Percentiles rank a stretch among this genome's conserved stretches.
Evolutionary conservation across 1,139 yeast species (phyloP).

Genomic region (Yamadazyma sp.): DNA sequence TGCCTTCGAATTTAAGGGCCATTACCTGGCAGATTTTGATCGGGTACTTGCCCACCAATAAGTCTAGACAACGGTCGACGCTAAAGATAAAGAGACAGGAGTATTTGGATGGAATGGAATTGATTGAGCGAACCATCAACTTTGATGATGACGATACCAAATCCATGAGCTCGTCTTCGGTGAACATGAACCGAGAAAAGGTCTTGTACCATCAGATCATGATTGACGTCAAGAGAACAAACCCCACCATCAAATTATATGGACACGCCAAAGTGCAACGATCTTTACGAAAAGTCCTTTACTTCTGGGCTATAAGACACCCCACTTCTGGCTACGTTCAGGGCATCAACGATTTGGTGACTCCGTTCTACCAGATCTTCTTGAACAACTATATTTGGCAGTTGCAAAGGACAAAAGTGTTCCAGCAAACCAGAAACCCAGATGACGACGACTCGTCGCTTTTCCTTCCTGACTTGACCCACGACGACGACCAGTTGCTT

Average conservation of each 20-base stretch:
- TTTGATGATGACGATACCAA: constrained; percentile 42
- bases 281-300: constrained; percentile 76
- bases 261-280: constrained; percentile 69
- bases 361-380: constrained; percentile 92
- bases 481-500: constrained; percentile 26
- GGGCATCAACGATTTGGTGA: constrained; percentile 92
- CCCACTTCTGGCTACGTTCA: constrained; percentile 99
- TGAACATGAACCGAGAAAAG: constrained; percentile 50
- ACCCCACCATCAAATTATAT: constrained; percentile 79
- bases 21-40: constrained; percentile 84
- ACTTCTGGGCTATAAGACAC: constrained; percentile 95
- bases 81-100: constrained; percentile 82
- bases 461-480: constrained; percentile 37
- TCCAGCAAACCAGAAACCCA: constrained; percentile 13
- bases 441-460: constrained; percentile 25
- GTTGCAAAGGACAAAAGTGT: constrained; percentile 27
- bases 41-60: constrained; percentile 88
- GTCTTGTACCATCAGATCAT: constrained; percentile 94
- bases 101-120: constrained; percentile 65
- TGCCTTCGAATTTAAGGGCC: constrained; percentile 81
- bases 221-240: constrained; percentile 93
- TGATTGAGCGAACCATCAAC: constrained; percentile 29
- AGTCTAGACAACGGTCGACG: constrained; percentile 68
- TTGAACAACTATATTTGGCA: constrained; percentile 66
- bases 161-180: constrained; percentile 16